Evolutionary conservation across 441 rosid genomes (phyloP).

Genomic region (Populus trichocarpa): DNA sequence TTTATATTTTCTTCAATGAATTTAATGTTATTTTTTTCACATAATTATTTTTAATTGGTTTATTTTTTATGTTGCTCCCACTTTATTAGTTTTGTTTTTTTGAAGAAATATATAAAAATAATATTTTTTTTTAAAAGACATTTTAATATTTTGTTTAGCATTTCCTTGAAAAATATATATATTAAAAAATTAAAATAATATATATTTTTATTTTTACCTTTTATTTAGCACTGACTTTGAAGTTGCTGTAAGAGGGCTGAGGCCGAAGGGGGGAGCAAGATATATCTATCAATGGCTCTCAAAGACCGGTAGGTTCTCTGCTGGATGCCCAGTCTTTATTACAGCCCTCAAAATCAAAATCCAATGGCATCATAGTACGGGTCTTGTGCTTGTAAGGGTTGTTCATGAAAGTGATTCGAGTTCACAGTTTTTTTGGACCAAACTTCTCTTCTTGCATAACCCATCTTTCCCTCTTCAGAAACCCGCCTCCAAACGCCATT

Average conservation of each 20-base stretch:
- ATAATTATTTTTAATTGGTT: too few species aligned
- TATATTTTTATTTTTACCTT: too few species aligned
- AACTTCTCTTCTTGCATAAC: background rate
- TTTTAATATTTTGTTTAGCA: too few species aligned
- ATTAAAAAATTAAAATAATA: too few species aligned
- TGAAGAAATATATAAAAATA: too few species aligned
- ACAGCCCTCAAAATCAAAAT: slow-evolving; percentile 32
- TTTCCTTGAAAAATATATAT: too few species aligned
- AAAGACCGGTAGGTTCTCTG: slow-evolving; percentile 59
- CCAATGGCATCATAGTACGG: slow-evolving; percentile 75
- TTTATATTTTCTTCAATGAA: too few species aligned
- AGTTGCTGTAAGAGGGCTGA: slow-evolving; percentile 8
- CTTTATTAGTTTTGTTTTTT: too few species aligned
- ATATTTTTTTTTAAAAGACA: too few species aligned
- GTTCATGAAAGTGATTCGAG: background rate
- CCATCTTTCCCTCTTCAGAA: slow-evolving; percentile 32
- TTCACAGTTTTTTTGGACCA: background rate
- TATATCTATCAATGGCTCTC: slow-evolving; percentile 41
- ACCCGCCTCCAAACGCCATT: slow-evolving; percentile 73
- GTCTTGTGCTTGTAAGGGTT: slow-evolving; percentile 32
- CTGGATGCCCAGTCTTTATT: slow-evolving; percentile 39
- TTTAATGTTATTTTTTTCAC: too few species aligned
- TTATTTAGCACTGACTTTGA: too few species aligned
- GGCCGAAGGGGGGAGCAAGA: slow-evolving; percentile 42
- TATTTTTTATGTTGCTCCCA: too few species aligned